Base-by-base conservation (phyloP, 768 basidiomycete genomes). In the Amanita pallidorosea region DNA sequence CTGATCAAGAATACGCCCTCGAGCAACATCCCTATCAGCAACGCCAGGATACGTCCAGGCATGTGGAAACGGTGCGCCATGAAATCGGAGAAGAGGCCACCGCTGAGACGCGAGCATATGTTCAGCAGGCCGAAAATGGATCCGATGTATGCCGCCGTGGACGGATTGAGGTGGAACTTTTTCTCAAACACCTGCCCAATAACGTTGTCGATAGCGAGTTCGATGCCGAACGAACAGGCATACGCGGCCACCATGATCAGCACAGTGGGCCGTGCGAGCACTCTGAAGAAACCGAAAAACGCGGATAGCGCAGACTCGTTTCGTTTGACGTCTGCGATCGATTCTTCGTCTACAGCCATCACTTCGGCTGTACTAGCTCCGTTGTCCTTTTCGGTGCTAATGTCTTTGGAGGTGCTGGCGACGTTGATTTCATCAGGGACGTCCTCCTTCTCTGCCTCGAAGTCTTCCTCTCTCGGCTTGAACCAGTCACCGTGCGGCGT, bases 171-270 rank as follows among this genome's bases (percentile, higher is more conserved):
- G 15, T 62, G 60, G 12, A 57, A 41, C 3, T 63, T 56, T 38
- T 61, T 60, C 53, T 66, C 64, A 13, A 79, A 61, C 7, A 75
- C 66, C 51, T 65, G 70, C n/a, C 73, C 69, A 55, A 81, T 63
- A 53, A 73, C 71, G 6, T 71, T 72, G 55, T 83, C 77, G 38
- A 83, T 69, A 1, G 74, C 71, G 6, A 83, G 69, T 60, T 81
- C 80, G 42, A 72, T 69, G 0, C 80, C 80, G 55, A 81, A 81
- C 2, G 78, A 77, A 1, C 73, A 73, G 34, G 73, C 54, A 52
- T 82, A 82, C 11, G 72, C 74, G 7, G 79, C 57, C 0, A 73
- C 62, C 0, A 79, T 78, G 2, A 81, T 68, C 75, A 78, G 80
- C 1, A 79, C 80, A 11, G 75, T 53, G 1, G 75, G 75, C 50